These are phyloP conservation scores for Monosporascus cannonballus DNA, from an alignment of 2,329 filamentous ascomycete species.

Conservation along the genomic window DNA sequence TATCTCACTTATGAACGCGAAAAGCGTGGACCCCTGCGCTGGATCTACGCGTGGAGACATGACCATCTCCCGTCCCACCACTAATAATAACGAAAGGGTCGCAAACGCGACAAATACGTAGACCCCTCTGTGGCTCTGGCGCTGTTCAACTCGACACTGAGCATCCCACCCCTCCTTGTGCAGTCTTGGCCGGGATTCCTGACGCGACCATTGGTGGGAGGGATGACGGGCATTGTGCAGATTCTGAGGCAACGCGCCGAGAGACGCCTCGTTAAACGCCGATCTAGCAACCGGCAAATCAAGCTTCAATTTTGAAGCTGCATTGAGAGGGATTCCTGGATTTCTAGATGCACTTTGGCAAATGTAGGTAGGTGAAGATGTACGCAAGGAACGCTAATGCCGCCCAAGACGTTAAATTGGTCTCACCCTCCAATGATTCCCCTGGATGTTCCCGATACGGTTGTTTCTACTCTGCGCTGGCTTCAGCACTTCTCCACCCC, in stretches of 20 bases:
- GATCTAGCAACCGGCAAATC: conserved; percentile 10
- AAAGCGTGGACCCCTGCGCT: conserved; percentile 14
- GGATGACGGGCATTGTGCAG: conserved; percentile 7
- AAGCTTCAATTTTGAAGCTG: conserved; percentile 9
- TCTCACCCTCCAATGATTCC: no score
- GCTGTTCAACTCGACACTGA: conserved; percentile 1
- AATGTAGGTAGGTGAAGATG: conserved; percentile 8
- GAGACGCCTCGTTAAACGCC: conserved; percentile 14
- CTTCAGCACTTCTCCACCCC: not conserved
- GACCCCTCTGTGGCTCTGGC: not conserved
- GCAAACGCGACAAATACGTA: conserved; percentile 4
- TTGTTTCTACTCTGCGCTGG: not conserved
- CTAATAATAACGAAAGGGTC: not conserved
- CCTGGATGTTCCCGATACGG: no score
- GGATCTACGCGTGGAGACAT: conserved; percentile 23
- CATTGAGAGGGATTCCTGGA: conserved; percentile 16
- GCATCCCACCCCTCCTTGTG: conserved; percentile 7
- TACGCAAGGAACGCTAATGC: not conserved
- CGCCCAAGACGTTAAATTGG: not conserved
- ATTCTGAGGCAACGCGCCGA: conserved; percentile 8
- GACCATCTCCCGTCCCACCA: conserved; percentile 6
- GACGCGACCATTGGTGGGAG: conserved; percentile 25
- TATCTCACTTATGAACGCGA: conserved; percentile 21
- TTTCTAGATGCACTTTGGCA: conserved; percentile 12
- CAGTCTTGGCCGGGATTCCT: conserved; percentile 9